These are phyloP conservation scores for Ogataea sp. DNA, from an alignment of 805 yeast genomes.

Conservation along the genomic window DNA sequence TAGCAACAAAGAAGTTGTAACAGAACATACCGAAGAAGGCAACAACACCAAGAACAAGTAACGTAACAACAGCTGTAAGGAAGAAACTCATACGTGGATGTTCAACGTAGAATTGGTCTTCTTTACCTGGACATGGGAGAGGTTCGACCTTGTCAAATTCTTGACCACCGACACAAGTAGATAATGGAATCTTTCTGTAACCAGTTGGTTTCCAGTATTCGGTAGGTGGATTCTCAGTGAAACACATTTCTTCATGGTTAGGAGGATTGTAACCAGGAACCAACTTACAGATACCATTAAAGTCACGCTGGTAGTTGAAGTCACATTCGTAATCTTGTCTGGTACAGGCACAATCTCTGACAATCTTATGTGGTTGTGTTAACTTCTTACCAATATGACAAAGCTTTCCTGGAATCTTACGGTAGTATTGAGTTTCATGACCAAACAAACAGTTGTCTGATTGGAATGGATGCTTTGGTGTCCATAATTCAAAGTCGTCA, in stretches of 20 bases:
- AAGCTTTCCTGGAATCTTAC: conserved; percentile 52
- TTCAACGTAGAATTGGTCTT: conserved; percentile 51
- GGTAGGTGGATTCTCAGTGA: conserved; percentile 41
- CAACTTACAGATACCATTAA: conserved; percentile 70
- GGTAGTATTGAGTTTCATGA: conserved; percentile 50
- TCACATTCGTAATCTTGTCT: conserved; percentile 89
- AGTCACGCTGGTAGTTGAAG: conserved; percentile 59
- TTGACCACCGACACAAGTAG: conserved; percentile 77
- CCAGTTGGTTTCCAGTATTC: conserved; percentile 82
- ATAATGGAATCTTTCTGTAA: conserved; percentile 71
- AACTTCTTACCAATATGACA: conserved; percentile 60
- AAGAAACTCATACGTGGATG: conserved; percentile 43
- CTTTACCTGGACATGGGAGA: conserved; percentile 80
- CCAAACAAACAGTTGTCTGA: conserved; percentile 57
- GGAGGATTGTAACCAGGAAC: conserved; percentile 64
- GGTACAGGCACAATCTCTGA: conserved; percentile 71
- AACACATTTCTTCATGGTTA: conserved; percentile 55
- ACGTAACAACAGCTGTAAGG: conserved; percentile 32
- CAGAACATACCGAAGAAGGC: conserved; percentile 28
- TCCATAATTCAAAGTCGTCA: conserved; percentile 56
- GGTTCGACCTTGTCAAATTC: conserved; percentile 52
- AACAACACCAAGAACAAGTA: conserved; percentile 48
- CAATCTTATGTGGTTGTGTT: conserved; percentile 44
- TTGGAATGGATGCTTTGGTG: conserved; percentile 48
- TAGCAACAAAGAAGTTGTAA: conserved; percentile 20